These are phyloP conservation scores for Eucalyptus decipiens DNA, from an alignment of 345 rosid genomes.

Conservation along the genomic window DNA sequence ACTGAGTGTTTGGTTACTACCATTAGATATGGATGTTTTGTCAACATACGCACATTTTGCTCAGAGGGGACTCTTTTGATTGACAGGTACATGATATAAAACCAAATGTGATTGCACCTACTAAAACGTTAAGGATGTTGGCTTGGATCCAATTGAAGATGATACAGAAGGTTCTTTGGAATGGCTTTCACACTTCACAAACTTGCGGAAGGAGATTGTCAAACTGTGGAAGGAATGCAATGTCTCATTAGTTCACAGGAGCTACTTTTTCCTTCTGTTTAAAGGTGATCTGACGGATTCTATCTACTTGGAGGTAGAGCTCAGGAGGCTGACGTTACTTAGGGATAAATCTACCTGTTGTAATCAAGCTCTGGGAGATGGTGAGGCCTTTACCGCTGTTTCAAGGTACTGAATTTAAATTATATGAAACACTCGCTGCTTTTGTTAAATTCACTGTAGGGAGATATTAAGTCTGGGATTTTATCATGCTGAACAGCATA, in stretches of 20 bases:
- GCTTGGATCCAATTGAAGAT: constrained; percentile 58
- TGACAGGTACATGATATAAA: constrained; percentile 39
- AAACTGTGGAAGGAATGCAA: constrained; percentile 21
- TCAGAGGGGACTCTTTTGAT: neutral
- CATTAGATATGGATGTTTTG: neutral
- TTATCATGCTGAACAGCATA: constrained; percentile 16
- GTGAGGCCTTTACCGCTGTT: neutral
- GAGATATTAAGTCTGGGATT: neutral
- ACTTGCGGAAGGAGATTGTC: neutral
- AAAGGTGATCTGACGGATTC: constrained; percentile 78
- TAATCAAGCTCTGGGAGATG: constrained; percentile 40
- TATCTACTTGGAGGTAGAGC: constrained; percentile 84
- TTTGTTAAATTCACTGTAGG: neutral
- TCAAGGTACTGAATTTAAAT: neutral
- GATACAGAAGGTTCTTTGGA: constrained; percentile 13
- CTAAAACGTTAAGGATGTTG: constrained; percentile 49
- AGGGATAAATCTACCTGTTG: constrained; percentile 39
- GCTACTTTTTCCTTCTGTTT: constrained; percentile 73
- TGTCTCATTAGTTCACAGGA: constrained; percentile 70
- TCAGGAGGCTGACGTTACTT: constrained; percentile 52
- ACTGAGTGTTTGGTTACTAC: neutral
- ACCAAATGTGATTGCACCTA: constrained; percentile 3
- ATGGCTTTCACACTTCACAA: constrained; percentile 41
- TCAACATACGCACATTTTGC: neutral
- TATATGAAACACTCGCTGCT: neutral